Evolutionary conservation across 306 rosid species (phyloP).

Genomic region (Cucurbita argyrosperma): DNA sequence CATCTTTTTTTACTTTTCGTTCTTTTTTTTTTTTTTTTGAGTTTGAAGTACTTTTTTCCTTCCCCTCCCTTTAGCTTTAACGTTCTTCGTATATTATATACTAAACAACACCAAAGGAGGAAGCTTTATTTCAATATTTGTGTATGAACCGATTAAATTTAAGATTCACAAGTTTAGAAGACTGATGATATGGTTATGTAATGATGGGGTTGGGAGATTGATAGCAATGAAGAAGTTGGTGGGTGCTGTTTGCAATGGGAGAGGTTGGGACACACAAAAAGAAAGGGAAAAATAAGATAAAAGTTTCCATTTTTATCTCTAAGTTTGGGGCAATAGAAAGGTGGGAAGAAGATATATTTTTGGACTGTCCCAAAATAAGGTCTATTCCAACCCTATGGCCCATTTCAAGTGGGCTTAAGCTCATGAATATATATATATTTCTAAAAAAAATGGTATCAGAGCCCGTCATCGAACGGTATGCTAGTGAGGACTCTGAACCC

Average conservation of each 20-base stretch:
- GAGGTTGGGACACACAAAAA: conserved; percentile 8
- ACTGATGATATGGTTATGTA: neutral
- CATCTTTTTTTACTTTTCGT: neutral
- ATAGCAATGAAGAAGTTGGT: neutral
- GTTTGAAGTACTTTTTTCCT: neutral
- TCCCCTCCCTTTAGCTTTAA: too few relatives aligned
- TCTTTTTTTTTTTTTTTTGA: neutral
- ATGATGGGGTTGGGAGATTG: neutral
- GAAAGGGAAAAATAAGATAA: neutral
- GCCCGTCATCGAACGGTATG: too few relatives aligned
- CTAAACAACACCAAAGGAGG: too few relatives aligned
- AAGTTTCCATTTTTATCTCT: too few relatives aligned
- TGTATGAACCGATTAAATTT: neutral
- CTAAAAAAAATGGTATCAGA: too few relatives aligned
- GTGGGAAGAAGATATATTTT: too few relatives aligned
- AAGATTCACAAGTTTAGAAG: neutral
- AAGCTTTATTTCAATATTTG: neutral
- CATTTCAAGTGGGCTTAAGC: neutral
- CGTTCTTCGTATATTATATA: too few relatives aligned
- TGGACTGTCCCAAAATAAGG: neutral
- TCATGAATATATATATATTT: too few relatives aligned
- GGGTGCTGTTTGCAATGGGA: neutral
- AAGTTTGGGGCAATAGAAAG: too few relatives aligned
- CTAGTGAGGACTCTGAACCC: too few relatives aligned
- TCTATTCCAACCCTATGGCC: neutral